Evolutionary conservation across 352 stramenopile genomes (phyloP).

Genomic region (Plasmopara muralis): DNA sequence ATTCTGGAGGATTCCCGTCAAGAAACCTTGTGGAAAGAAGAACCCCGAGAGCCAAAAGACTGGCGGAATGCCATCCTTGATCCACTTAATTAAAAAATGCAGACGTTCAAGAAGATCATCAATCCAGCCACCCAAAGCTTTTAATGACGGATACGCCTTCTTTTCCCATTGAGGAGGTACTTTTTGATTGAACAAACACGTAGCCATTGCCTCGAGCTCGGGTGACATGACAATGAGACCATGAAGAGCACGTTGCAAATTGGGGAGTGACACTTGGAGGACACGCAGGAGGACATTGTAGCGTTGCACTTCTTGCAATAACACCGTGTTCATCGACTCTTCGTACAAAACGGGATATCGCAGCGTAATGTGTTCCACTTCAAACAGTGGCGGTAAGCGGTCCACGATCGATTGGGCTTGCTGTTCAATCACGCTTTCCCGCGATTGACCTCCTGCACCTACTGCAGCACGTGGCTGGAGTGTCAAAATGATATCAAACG

Average conservation of each 20-base stretch:
- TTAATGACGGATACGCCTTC: slow-evolving; percentile 88
- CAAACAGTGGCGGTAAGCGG: slow-evolving; percentile 55
- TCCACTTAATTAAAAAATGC: slow-evolving; percentile 65
- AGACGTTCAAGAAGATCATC: slow-evolving; percentile 80
- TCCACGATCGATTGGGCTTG: slow-evolving; percentile 63
- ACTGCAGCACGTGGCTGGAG: slow-evolving; percentile 68
- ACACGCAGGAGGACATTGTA: slow-evolving; percentile 76
- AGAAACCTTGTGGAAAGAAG: slow-evolving; percentile 90
- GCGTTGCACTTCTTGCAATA: slow-evolving; percentile 82
- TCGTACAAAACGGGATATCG: slow-evolving; percentile 88
- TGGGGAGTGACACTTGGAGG: slow-evolving; percentile 59
- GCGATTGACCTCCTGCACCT: slow-evolving; percentile 52
- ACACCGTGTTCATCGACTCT: slow-evolving; percentile 95
- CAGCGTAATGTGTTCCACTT: slow-evolving; percentile 69
- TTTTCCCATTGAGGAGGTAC: slow-evolving; percentile 84
- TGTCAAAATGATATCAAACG: slow-evolving; percentile 82
- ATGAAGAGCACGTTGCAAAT: slow-evolving; percentile 66
- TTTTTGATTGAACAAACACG: slow-evolving; percentile 84
- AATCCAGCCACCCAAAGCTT: slow-evolving; percentile 84
- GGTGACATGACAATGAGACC: slow-evolving; percentile 83
- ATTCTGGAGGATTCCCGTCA: slow-evolving; percentile 91
- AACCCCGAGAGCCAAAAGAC: slow-evolving; percentile 90
- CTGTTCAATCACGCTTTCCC: slow-evolving; percentile 73
- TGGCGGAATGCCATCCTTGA: slow-evolving; percentile 61
- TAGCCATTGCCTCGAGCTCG: slow-evolving; percentile 83